Percentiles rank a stretch among this genome's conserved stretches.
phyloP scores from a whole-genome alignment of 2,329 filamentous ascomycete species.

The Capronia epimyces region DNA sequence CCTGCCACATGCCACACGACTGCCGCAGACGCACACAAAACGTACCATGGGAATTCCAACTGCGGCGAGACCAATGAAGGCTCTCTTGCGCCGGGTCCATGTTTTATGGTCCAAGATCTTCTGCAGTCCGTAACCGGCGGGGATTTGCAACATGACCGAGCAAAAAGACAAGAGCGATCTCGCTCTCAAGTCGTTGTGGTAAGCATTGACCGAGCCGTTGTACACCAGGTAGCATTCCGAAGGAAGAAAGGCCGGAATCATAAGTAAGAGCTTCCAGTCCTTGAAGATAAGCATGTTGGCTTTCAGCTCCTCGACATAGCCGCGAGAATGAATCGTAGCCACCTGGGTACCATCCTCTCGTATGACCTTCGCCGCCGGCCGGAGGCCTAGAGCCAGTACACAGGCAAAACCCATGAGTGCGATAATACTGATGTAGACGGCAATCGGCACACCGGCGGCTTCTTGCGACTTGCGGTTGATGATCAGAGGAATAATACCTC shows the following conservation, averaged over 20 bases:
- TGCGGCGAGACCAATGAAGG: slow-evolving; percentile 2
- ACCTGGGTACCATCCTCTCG: slow-evolving; percentile 27
- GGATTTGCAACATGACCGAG: slow-evolving; percentile 34
- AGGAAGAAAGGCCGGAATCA: slow-evolving; percentile 30
- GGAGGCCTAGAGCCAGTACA: slow-evolving; percentile 1
- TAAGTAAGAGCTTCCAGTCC: slow-evolving; percentile 30
- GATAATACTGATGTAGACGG: slow-evolving; percentile 7
- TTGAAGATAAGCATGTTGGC: slow-evolving; percentile 30
- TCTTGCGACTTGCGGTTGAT: slow-evolving; percentile 8
- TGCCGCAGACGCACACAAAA: no score
- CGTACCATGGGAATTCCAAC: not conserved
- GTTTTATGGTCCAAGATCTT: slow-evolving; percentile 12
- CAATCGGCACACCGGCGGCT: slow-evolving; percentile 3
- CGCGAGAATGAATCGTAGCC: slow-evolving; percentile 28
- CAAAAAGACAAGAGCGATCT: slow-evolving; percentile 33
- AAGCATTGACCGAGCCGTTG: slow-evolving; percentile 34
- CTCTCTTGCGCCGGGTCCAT: slow-evolving; percentile 4
- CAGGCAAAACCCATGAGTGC: slow-evolving; percentile 7
- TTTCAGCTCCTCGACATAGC: slow-evolving; percentile 31
- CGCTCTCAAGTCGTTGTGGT: slow-evolving; percentile 30
- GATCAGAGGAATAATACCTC: slow-evolving; percentile 6
- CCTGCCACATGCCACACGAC: no score
- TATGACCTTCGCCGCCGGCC: slow-evolving; percentile 5
- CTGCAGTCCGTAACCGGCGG: slow-evolving; percentile 28
- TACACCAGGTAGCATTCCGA: slow-evolving; percentile 34